These are phyloP conservation scores for Carnegiea gigantea DNA, from an alignment of 179 eudicot genomes.

Conservation along the genomic window DNA sequence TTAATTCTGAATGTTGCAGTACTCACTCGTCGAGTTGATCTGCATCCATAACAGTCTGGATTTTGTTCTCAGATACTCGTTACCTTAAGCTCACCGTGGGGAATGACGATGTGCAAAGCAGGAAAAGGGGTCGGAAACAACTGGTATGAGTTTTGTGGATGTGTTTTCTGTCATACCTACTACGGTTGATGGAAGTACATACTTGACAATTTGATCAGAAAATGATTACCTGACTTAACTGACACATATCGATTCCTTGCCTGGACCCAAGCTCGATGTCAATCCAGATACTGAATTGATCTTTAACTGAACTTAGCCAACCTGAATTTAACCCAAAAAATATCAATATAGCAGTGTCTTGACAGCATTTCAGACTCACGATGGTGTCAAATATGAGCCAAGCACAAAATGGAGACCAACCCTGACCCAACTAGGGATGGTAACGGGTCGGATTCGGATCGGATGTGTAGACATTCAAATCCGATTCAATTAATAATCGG, in stretches of 20 bases:
- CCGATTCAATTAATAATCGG: too few species aligned
- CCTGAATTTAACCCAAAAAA: too few species aligned
- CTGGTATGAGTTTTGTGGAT: constrained; percentile 27
- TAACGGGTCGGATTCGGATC: too few species aligned
- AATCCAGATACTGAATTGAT: background rate
- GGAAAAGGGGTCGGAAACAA: constrained; percentile 23
- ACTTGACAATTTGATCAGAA: background rate
- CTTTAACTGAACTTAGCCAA: background rate
- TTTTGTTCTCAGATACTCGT: constrained; percentile 25
- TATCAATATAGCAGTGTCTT: too few species aligned
- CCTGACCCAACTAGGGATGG: too few species aligned
- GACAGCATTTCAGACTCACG: too few species aligned
- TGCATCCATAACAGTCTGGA: background rate
- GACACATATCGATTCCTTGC: background rate
- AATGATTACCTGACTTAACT: background rate
- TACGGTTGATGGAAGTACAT: background rate
- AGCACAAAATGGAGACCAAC: background rate
- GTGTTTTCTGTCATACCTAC: background rate
- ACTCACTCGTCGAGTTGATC: background rate
- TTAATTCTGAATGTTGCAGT: background rate
- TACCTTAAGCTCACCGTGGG: constrained; percentile 28
- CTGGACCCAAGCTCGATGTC: background rate
- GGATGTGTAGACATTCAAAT: too few species aligned
- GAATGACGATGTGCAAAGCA: constrained; percentile 21
- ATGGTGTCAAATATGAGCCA: too few species aligned